A percentile compares a stretch with the other conserved stretches of the same genome.
Conservation (phyloP, 2,329 filamentous ascomycete species). For the Penicillium aurantiogriseum region DNA sequence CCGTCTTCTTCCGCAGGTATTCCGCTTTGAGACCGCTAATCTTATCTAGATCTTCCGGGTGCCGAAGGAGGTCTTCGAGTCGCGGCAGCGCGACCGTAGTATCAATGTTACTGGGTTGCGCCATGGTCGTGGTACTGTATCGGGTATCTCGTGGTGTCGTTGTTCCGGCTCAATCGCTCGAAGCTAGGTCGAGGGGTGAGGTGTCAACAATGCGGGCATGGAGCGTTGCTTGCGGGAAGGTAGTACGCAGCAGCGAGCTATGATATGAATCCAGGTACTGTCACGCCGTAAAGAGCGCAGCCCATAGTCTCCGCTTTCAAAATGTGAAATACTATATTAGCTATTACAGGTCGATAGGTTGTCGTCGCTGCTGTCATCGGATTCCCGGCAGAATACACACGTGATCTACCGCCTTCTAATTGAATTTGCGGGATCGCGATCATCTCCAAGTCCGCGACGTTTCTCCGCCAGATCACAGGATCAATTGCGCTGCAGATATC, state of each 20-base stretch:
- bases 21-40: constrained; percentile 85
- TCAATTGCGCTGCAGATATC: not conserved
- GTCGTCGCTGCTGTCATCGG: constrained; percentile 18
- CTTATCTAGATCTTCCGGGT: constrained; percentile 97
- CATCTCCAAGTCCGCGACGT: not conserved
- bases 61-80: constrained; percentile 87
- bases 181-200: constrained; percentile 6
- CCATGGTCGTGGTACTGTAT: constrained; percentile 29
- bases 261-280: not conserved
- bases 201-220: constrained; percentile 5
- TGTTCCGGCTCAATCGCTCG: constrained; percentile 7
- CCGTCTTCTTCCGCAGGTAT: constrained; percentile 89
- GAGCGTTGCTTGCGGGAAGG: not conserved
- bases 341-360: constrained; percentile 2
- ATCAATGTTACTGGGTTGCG: constrained; percentile 45
- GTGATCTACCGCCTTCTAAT: constrained; percentile 35
- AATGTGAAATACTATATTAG: not conserved
- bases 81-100: constrained; percentile 67
- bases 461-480: not conserved
- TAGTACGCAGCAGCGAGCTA: not conserved
- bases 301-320: constrained; percentile 3
- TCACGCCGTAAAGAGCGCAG: constrained; percentile 7
- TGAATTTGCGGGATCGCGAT: constrained; percentile 10
- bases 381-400: constrained; percentile 24
- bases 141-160: not conserved